These are phyloP conservation scores for Alliaria petiolata DNA, from an alignment of 345 rosid species.

Conservation along the genomic window DNA sequence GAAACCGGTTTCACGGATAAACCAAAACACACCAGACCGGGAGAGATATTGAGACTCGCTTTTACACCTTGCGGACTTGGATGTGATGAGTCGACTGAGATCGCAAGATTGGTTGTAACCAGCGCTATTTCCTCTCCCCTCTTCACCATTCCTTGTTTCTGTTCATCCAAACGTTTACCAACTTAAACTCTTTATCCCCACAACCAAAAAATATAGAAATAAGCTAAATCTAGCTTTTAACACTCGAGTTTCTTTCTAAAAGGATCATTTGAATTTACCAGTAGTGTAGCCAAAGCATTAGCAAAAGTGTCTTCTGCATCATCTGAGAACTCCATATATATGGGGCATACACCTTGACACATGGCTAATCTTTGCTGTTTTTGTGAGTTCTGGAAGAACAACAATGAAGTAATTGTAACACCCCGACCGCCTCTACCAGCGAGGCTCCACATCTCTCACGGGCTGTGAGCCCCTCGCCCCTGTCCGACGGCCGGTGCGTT, in stretches of 20 bases:
- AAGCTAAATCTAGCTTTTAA: neutral
- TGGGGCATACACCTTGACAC: conserved; percentile 94
- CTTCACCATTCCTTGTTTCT: conserved; percentile 95
- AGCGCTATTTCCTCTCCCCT: conserved; percentile 97
- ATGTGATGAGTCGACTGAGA: conserved; percentile 93
- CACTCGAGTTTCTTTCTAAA: neutral
- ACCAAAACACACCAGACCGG: neutral
- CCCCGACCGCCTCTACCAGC: too few relatives aligned
- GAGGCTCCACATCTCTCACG: too few relatives aligned
- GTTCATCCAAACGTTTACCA: conserved; percentile 27
- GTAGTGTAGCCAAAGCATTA: conserved; percentile 64
- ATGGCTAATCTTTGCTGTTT: conserved; percentile 84
- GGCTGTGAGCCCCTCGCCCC: too few relatives aligned
- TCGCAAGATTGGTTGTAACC: conserved; percentile 92
- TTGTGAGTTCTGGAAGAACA: too few relatives aligned
- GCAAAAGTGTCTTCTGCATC: conserved; percentile 90
- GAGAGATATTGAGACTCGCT: neutral
- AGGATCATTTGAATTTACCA: conserved; percentile 41
- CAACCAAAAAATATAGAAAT: neutral
- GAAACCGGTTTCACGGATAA: conserved; percentile 2
- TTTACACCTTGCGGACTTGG: conserved; percentile 86
- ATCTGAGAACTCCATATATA: conserved; percentile 84
- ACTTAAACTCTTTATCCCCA: neutral
- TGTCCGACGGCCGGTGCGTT: too few relatives aligned
- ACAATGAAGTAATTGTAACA: too few relatives aligned